Conservation (phyloP, 345 rosid genomes). For the Clausena lansium region DNA sequence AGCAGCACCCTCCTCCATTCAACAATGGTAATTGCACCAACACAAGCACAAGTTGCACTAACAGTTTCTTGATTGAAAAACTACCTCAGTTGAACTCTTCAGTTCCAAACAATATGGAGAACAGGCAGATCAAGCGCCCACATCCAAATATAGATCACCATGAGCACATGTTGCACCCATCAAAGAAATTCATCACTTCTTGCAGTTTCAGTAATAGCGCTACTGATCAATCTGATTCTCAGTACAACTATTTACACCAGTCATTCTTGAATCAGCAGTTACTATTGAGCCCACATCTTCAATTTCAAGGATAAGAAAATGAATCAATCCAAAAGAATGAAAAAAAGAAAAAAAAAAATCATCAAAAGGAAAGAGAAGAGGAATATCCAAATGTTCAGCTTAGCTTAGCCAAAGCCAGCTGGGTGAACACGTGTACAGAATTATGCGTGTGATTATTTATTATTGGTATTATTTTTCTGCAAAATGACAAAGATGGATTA, state of each 20-base stretch:
- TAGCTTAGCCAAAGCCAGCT: constrained; percentile 9
- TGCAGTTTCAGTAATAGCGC: constrained; percentile 48
- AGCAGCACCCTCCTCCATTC: constrained; percentile 19
- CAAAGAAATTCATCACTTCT: constrained; percentile 46
- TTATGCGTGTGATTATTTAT: constrained; percentile 12
- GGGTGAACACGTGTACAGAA: constrained; percentile 17
- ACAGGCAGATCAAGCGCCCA: constrained; percentile 48
- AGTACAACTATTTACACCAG: constrained; percentile 44
- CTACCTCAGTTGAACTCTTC: constrained; percentile 49
- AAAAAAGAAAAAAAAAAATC: background rate
- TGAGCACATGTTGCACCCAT: constrained; percentile 36
- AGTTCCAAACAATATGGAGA: constrained; percentile 23
- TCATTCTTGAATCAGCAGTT: constrained; percentile 51
- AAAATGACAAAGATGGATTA: constrained; percentile 19
- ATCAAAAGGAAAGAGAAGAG: background rate
- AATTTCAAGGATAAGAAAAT: constrained; percentile 46
- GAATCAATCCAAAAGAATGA: background rate
- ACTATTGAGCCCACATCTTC: constrained; percentile 50
- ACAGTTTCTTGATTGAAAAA: constrained; percentile 45
- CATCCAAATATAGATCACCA: constrained; percentile 25
- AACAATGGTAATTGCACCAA: constrained; percentile 21
- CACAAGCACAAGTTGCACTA: constrained; percentile 11
- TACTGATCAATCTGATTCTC: constrained; percentile 38
- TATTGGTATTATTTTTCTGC: background rate
- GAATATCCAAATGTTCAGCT: constrained; percentile 1